These are phyloP conservation scores for Pistacia integerrima DNA, from an alignment of 345 rosid species.

Conservation along the genomic window DNA sequence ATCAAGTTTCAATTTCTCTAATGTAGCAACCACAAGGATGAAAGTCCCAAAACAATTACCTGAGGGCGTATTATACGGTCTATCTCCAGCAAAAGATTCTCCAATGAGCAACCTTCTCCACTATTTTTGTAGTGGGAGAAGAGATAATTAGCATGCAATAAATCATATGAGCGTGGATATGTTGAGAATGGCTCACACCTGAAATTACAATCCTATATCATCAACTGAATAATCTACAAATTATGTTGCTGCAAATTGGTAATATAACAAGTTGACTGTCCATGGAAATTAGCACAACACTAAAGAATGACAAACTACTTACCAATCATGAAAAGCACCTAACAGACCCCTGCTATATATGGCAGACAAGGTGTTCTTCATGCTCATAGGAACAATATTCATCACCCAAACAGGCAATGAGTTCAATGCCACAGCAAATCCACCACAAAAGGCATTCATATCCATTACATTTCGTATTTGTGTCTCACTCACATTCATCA, in stretches of 20 bases:
- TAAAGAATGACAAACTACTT: slow-evolving; percentile 26
- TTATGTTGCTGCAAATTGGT: neutral
- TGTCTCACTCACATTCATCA: slow-evolving; percentile 54
- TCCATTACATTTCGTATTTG: slow-evolving; percentile 85
- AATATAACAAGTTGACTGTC: neutral
- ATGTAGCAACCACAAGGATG: neutral
- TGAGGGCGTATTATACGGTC: slow-evolving; percentile 82
- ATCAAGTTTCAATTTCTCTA: slow-evolving; percentile 5
- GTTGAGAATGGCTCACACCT: slow-evolving; percentile 99
- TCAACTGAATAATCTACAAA: neutral
- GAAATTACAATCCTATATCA: slow-evolving; percentile 13
- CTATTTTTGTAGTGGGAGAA: slow-evolving; percentile 56
- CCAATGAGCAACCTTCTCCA: slow-evolving; percentile 68
- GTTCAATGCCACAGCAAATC: slow-evolving; percentile 68
- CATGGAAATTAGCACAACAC: slow-evolving; percentile 6
- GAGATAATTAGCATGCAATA: slow-evolving; percentile 74
- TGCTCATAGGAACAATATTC: slow-evolving; percentile 78
- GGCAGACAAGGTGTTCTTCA: slow-evolving; percentile 71
- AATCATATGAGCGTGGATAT: slow-evolving; percentile 85
- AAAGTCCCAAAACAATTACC: slow-evolving; percentile 40
- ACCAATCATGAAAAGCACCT: slow-evolving; percentile 95
- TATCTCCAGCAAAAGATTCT: slow-evolving; percentile 92
- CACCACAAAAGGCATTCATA: slow-evolving; percentile 84
- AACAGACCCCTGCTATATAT: slow-evolving; percentile 73
- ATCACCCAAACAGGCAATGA: slow-evolving; percentile 83